Percentiles rank a stretch among this genome's conserved stretches.
These are phyloP conservation scores for Sclerotinia borealis DNA, from an alignment of 2,329 filamentous ascomycete genomes.

Conservation along the genomic window DNA sequence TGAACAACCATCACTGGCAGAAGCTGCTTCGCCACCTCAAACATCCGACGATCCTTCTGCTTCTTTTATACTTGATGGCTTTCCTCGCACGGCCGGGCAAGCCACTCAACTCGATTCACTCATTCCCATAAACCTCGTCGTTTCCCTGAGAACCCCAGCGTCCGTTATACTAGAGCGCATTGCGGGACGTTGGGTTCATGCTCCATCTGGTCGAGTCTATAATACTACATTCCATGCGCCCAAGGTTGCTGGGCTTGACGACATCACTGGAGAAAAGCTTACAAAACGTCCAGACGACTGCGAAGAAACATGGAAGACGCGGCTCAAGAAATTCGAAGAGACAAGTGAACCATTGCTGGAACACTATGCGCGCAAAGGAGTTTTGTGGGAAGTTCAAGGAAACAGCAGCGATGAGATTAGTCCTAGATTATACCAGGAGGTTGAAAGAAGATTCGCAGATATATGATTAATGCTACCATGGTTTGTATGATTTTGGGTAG, in stretches of 20 bases:
- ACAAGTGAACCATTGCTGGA: conserved; percentile 79
- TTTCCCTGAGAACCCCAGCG: conserved; percentile 79
- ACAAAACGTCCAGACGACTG: conserved; percentile 80
- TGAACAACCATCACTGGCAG: conserved; percentile 30
- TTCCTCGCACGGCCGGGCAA: conserved; percentile 81
- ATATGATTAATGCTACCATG: not conserved
- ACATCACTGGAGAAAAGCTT: conserved; percentile 82
- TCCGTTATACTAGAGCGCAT: conserved; percentile 86
- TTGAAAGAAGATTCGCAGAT: conserved; percentile 65
- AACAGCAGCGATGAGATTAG: conserved; percentile 92
- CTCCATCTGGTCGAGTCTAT: conserved; percentile 85
- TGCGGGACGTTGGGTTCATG: conserved; percentile 87
- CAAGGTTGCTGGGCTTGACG: conserved; percentile 72
- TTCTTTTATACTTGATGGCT: conserved; percentile 94
- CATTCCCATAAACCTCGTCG: conserved; percentile 90
- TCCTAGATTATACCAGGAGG: conserved; percentile 78
- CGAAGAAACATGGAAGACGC: conserved; percentile 75
- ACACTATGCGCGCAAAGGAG: conserved; percentile 78
- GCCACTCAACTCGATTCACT: conserved; percentile 71
- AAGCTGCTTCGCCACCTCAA: conserved; percentile 35
- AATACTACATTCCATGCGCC: conserved; percentile 92
- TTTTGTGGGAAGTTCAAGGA: conserved; percentile 81
- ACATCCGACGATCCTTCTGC: conserved; percentile 66
- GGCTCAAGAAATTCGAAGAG: conserved; percentile 79
- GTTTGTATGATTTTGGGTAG: not conserved